Base-by-base conservation (phyloP, 2,329 filamentous ascomycete species). In the Penicillium sp. region DNA sequence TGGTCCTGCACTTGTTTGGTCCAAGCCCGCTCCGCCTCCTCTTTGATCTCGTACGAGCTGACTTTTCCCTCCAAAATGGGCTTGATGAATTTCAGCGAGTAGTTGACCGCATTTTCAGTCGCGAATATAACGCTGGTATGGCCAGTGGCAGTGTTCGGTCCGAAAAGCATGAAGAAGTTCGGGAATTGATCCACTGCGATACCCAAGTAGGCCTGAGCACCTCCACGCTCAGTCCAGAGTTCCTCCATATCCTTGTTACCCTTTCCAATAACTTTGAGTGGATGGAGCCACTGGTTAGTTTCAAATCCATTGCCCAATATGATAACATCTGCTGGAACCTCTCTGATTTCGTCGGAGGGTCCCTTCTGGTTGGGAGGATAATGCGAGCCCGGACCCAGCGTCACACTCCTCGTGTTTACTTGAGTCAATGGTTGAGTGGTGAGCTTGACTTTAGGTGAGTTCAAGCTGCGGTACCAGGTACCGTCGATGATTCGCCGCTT, bases 121-220 rank as follows among this genome's bases (percentile, higher is more conserved):
- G 83, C 80, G 61, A 86, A 76, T 42, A 86, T 77, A 9, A 84
- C 80, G 12, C 79, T 82, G 0, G 76, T 81, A 65, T 88, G 84
- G 0, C 85, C 85, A 0, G 84, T 87, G 0, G 74, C 76, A 0
- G 82, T 80, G 62, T 88, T 88, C 0, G 85, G 85, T 0, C 85
- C 84, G 38, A 85, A 78, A 0, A 86, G 68, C 51, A 85, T 74
- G 69, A 87, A 86, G 61, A 86, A 83, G 62, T 87, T 87, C 2
- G 85, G 85, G 61, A 85, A 86, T 0, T 79, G 80, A 57, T 81
- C 80, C 67, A 86, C 71, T 1, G 79, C 76, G 1, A 79, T 79
- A 21, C 79, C 80, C 49, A 83, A 79, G 63, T 88, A 88, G 0
- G 84, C 85, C 55, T 81, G 82, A 0, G 81, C 72, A 0, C 85